Evolutionary conservation across 2,329 filamentous ascomycete genomes (phyloP), one percentile per base, ranked within the genome.

Genomic region (Penicillium glabrum): DNA sequence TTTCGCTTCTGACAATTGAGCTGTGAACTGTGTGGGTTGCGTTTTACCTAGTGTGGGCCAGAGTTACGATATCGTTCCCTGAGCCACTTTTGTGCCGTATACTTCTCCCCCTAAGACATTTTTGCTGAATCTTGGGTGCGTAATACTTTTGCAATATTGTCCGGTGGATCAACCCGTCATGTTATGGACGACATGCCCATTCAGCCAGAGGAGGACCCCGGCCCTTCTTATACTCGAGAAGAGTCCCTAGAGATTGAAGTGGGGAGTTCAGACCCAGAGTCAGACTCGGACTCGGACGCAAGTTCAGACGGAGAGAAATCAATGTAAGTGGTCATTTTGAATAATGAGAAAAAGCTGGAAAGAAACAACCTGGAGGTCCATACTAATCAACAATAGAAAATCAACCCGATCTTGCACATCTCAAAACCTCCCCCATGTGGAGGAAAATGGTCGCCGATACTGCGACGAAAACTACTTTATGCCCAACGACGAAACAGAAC

Each of bases 401-500:
- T 76, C 74, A 11, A 76, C 73, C 44, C 70, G 65, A 53, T 76
- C 73, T 14, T 64, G 69, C 56, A 66, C 68, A 27, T 66, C 69
- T 43, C 60, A 68, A 47, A 63, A 63, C 59, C 76, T 88, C 31
- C 80, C 85, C 66, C 82, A 83, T 61, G 76, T 83, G 53, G 75
- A 82, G 58, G 85, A 88, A 60, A 82, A 89, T 71, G 84, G 80
- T 44, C 83, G 86, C 23, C 80, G 73, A 26, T 82, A 87, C 61
- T 87, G 86, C 67, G 86, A 86, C 65, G 77, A 82, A 33, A 78
- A 79, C 33, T 89, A 88, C 66, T 85, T 79, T 69, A 86, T 88
- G 80, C 86, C 86, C 14, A 88, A 87, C 69, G 86, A 89, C 64
- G 83, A 87, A 46, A 73, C 80, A 46, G 86, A 89, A 67, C 85